Base-by-base conservation (phyloP, 2,329 filamentous ascomycete genomes). In the Cyphellophora europaea region DNA sequence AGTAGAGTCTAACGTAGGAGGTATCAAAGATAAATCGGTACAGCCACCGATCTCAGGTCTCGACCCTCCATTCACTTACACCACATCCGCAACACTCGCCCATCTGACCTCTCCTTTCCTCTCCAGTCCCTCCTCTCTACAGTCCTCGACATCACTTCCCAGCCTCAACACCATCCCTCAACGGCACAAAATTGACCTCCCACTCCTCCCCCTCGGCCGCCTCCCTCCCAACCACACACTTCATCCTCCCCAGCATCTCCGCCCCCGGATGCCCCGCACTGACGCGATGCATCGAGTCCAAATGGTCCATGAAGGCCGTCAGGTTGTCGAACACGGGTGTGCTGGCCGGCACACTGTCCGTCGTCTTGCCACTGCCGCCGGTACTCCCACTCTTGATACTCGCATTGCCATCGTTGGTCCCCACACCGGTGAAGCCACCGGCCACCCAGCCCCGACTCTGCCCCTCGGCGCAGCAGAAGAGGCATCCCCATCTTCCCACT, bases 101-200 rank as follows among this genome's bases (percentile, higher is more conserved):
- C n/a, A n/a, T n/a, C n/a, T n/a, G n/a, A n/a, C n/a, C n/a, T n/a
- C n/a, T n/a, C n/a, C n/a, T n/a, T n/a, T n/a, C n/a, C n/a, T n/a
- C n/a, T n/a, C n/a, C n/a, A n/a, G n/a, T n/a, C n/a, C n/a, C n/a
- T n/a, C n/a, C n/a, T n/a, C n/a, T n/a, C n/a, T n/a, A n/a, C n/a
- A n/a, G n/a, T n/a, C n/a, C n/a, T n/a, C n/a, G n/a, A n/a, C n/a
- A n/a, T n/a, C n/a, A n/a, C n/a, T n/a, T n/a, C n/a, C n/a, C n/a
- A n/a, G n/a, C n/a, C n/a, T n/a, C n/a, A n/a, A n/a, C n/a, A n/a
- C n/a, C n/a, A n/a, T n/a, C n/a, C 21, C n/a, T 25, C 21, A 25
- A 25, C 8, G 59, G 57, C 32, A 53, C 55, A 27, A 69, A 54
- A 44, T 67, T 67, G 30, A 70, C 55, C 49, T 69, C 66, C 48